Conservation (phyloP, 192 early-diverging fungal species). For the Coemansia sp. region DNA sequence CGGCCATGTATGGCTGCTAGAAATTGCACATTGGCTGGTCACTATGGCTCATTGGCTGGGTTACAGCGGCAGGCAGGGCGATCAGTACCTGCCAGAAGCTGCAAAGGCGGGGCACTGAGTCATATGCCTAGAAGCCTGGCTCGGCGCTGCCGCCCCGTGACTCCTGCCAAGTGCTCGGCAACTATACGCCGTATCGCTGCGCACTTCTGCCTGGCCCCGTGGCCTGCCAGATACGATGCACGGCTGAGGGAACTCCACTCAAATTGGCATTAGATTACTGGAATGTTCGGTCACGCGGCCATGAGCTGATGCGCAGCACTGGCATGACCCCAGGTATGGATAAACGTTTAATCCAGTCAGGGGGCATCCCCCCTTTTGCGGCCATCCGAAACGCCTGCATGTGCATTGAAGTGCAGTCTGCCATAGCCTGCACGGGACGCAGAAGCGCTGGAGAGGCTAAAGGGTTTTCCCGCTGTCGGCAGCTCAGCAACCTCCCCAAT, state of each 20-base stretch:
- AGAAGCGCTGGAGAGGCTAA: no score
- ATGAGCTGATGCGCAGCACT: not conserved
- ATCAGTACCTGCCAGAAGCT: not conserved
- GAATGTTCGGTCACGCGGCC: not conserved
- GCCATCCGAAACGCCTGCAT: not conserved
- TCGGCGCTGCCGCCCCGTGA: not conserved
- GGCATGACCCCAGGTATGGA: not conserved
- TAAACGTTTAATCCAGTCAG: constrained; percentile 2
- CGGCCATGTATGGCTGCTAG: not conserved
- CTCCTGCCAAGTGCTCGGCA: not conserved
- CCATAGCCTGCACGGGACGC: no score
- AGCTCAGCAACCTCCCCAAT: not conserved
- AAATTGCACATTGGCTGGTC: not conserved
- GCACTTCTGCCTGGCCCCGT: not conserved
- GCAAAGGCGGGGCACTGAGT: no score
- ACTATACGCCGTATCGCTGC: not conserved
- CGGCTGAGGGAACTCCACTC: not conserved
- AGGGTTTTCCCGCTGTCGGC: no score
- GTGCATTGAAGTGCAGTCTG: not conserved
- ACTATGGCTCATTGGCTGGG: not conserved
- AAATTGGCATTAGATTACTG: not conserved
- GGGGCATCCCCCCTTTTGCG: not conserved
- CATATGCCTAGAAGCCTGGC: not conserved
- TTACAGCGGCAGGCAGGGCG: not conserved
- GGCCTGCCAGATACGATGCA: not conserved